Percentiles rank a stretch among this genome's conserved stretches.
Conservation (phyloP, 2,329 filamentous ascomycete species). For the Phyllosticta paracitricarpa region DNA sequence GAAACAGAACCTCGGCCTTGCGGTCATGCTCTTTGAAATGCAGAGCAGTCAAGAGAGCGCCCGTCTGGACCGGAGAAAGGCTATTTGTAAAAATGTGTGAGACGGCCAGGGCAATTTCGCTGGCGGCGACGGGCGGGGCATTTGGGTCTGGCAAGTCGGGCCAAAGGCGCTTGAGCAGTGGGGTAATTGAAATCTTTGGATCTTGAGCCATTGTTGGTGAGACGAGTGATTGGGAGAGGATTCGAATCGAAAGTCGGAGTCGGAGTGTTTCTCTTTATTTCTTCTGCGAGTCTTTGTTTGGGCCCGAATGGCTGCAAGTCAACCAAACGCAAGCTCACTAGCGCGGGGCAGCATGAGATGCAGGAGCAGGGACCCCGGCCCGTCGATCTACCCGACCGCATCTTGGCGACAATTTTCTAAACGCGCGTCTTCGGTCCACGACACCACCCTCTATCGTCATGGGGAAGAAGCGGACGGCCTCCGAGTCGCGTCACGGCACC, state of each 20-base stretch:
- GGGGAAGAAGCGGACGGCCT: slow-evolving; percentile 28
- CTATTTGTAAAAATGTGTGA: slow-evolving; percentile 85
- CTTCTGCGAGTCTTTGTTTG: background rate
- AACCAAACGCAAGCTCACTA: background rate
- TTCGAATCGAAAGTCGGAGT: background rate
- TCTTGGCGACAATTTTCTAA: slow-evolving; percentile 10
- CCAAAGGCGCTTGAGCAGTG: slow-evolving; percentile 65
- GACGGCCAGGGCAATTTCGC: slow-evolving; percentile 83
- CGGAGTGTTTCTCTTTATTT: background rate
- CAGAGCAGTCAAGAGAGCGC: slow-evolving; percentile 77
- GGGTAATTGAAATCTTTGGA: slow-evolving; percentile 49
- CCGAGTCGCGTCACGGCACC: slow-evolving; percentile 14
- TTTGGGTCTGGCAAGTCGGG: slow-evolving; percentile 38
- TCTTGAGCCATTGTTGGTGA: slow-evolving; percentile 18
- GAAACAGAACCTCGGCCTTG: slow-evolving; percentile 73
- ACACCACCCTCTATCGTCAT: slow-evolving; percentile 13
- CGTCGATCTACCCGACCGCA: slow-evolving; percentile 1
- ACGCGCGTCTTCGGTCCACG: background rate
- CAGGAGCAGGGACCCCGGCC: background rate
- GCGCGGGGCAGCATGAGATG: slow-evolving; percentile 1
- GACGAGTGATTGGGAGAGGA: background rate
- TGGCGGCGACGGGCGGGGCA: slow-evolving; percentile 49
- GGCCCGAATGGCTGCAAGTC: background rate
- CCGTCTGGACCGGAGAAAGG: slow-evolving; percentile 78
- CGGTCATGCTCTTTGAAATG: slow-evolving; percentile 86